Evolutionary conservation across 495 filamentous ascomycete genomes (phyloP), one percentile per base, ranked within the genome.

Genomic region (Endocarpon pusillum): DNA sequence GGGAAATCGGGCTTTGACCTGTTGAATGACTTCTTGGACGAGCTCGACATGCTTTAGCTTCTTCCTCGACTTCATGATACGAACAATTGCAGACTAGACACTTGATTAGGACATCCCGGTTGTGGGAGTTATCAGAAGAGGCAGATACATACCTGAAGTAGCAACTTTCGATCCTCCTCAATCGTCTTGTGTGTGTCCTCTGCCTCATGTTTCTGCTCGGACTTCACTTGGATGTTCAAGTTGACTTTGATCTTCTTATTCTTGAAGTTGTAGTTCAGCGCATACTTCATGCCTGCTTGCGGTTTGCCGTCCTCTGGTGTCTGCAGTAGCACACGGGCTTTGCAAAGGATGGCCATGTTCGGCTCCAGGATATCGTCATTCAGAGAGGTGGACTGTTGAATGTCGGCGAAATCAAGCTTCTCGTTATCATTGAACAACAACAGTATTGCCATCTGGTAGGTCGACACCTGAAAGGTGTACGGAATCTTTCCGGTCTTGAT

Each of bases 61-160:
- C 73, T 96, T 94, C 35, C 89, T 79, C 1, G 91, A 89, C 57
- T 99, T 99, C 89, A 96, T 99, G 60, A 99, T 94, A 45, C 89
- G 78, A 22, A 99, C 89, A 46, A 99, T 96, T 14, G 86, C 83
- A 37, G 91, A 96, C 91, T 97, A 45, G 5, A 34, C 20, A 10
- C 9, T 21, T 17, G 9, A 36, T 59, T 44, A 57, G 42, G 38
- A 46, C 16, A 36, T n/a, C n/a, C n/a, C 23, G 34, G 34, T 52
- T 20, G 21, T 35, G 37, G 21, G 18, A 11, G 23, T 17, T 35
- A 12, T 42, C 46, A 11, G 3, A 14, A 4, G 15, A 21, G 14
- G 17, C 22, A 17, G 27, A 44, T 40, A 70, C 78, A 57, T 64
- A 94, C 89, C 75, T 97, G 89, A 59, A 96, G 79, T 19, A 99